Evolutionary conservation across 305 asterid species (phyloP).

Genomic region (Solanum hybrid): DNA sequence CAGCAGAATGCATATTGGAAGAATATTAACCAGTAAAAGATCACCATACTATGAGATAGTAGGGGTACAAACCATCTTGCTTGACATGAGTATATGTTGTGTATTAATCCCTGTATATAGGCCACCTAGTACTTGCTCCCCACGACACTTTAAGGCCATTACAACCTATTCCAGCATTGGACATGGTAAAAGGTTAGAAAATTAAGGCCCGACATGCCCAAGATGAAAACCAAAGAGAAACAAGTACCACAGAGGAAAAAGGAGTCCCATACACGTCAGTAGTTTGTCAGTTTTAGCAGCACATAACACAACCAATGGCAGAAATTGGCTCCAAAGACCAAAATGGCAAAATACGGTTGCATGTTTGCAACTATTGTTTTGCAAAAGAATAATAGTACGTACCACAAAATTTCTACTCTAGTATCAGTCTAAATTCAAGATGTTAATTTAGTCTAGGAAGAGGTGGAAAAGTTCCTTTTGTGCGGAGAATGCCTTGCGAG

Average conservation of each 20-base stretch:
- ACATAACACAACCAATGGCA: not conserved
- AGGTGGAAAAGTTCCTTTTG: not conserved
- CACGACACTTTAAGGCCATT: slow-evolving; percentile 90
- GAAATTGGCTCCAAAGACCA: not conserved
- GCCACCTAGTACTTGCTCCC: slow-evolving; percentile 62
- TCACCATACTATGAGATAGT: not conserved
- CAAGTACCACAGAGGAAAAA: not conserved
- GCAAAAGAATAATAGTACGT: not conserved
- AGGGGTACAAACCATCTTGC: slow-evolving; percentile 67
- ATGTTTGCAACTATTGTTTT: not conserved
- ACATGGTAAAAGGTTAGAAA: not conserved
- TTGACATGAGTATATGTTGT: slow-evolving; percentile 70
- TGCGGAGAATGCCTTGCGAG: not conserved
- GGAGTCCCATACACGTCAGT: not conserved
- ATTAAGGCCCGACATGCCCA: not conserved
- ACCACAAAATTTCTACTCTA: not conserved
- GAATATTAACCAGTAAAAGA: not conserved
- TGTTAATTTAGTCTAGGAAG: not conserved
- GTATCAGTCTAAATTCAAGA: not conserved
- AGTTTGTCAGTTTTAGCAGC: not conserved
- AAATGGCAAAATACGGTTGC: not conserved
- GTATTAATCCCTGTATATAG: slow-evolving; percentile 83
- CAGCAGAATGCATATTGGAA: slow-evolving; percentile 9
- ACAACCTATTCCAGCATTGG: slow-evolving; percentile 50
- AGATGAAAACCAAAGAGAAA: not conserved